phyloP scores from a whole-genome alignment of 2,329 filamentous ascomycete genomes.

The Microcyclospora tardicrescens region DNA sequence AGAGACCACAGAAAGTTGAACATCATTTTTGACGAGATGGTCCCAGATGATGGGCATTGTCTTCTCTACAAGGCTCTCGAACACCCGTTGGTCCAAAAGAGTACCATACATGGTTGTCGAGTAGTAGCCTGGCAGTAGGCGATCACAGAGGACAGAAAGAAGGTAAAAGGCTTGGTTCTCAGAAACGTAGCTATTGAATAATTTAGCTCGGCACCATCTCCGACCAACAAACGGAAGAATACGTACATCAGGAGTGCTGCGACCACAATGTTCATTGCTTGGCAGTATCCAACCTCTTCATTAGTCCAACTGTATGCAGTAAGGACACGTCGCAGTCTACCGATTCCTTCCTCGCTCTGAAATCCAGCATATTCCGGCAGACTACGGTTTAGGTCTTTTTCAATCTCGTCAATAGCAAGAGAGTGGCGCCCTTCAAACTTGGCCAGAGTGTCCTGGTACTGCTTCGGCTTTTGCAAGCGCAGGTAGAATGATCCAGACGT shows the following conservation, averaged over 20 bases:
- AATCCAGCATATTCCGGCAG: constrained; percentile 95
- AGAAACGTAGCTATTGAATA: constrained; percentile 64
- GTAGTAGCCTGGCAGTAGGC: constrained; percentile 90
- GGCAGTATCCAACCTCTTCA: constrained; percentile 90
- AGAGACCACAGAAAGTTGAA: constrained; percentile 93
- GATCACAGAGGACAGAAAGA: constrained; percentile 80
- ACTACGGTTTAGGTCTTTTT: constrained; percentile 94
- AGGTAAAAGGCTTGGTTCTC: constrained; percentile 93
- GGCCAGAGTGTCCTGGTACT: constrained; percentile 71
- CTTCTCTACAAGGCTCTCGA: constrained; percentile 94
- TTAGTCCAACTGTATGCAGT: constrained; percentile 98
- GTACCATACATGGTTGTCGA: constrained; percentile 99
- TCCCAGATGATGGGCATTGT: constrained; percentile 99
- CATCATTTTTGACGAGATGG: constrained; percentile 90
- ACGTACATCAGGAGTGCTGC: constrained; percentile 80
- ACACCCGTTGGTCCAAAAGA: constrained; percentile 88
- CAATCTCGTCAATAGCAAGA: constrained; percentile 94
- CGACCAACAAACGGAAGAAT: not conserved
- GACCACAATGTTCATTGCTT: constrained; percentile 99
- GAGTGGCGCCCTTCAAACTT: constrained; percentile 80
- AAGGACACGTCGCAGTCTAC: constrained; percentile 72
- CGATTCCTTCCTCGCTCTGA: constrained; percentile 91
- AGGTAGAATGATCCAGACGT: constrained; percentile 84
- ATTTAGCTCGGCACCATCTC: too few species aligned
- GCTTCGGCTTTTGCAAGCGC: constrained; percentile 68